Conservation (phyloP, 805 yeast genomes). For the Starmerella bombicola region DNA sequence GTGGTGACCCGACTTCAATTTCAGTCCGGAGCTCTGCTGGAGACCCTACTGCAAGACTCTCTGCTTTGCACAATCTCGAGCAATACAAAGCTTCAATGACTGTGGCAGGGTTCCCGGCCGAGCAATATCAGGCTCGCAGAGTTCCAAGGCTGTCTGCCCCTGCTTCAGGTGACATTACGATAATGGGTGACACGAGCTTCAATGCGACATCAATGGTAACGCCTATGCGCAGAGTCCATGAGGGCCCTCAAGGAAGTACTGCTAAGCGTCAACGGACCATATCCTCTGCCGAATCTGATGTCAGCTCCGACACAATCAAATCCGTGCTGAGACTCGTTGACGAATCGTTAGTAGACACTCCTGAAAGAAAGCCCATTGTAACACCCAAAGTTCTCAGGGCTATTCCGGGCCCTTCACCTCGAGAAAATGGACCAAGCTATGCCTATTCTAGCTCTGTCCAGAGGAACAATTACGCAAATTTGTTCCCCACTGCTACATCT, state of each 20-base stretch:
- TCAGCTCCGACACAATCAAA: conserved; percentile 17
- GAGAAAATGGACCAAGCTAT: conserved; percentile 17
- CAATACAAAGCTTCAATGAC: conserved; percentile 4
- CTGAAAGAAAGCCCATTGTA: conserved; percentile 18
- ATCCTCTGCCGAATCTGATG: conserved; percentile 11
- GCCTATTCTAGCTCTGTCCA: conserved; percentile 16
- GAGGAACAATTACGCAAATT: conserved; percentile 8
- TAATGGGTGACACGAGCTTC: neutral
- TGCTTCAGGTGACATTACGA: neutral
- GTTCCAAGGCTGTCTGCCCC: neutral
- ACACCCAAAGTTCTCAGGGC: conserved; percentile 20
- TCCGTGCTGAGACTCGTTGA: conserved; percentile 30
- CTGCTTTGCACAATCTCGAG: conserved; percentile 7
- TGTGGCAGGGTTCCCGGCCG: conserved; percentile 7
- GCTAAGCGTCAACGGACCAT: conserved; percentile 15
- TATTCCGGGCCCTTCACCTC: conserved; percentile 24
- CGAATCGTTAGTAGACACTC: conserved; percentile 29
- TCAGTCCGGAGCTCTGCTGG: conserved; percentile 1
- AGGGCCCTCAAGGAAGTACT: conserved; percentile 9
- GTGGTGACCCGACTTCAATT: neutral
- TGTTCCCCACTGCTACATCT: conserved; percentile 2
- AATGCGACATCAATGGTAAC: conserved; percentile 4
- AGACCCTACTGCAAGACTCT: conserved; percentile 13
- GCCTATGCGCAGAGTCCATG: conserved; percentile 10
- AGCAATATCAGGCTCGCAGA: conserved; percentile 8